Evolutionary conservation across 768 basidiomycete genomes (phyloP).

Genomic region (Gymnopilus dilepis): DNA sequence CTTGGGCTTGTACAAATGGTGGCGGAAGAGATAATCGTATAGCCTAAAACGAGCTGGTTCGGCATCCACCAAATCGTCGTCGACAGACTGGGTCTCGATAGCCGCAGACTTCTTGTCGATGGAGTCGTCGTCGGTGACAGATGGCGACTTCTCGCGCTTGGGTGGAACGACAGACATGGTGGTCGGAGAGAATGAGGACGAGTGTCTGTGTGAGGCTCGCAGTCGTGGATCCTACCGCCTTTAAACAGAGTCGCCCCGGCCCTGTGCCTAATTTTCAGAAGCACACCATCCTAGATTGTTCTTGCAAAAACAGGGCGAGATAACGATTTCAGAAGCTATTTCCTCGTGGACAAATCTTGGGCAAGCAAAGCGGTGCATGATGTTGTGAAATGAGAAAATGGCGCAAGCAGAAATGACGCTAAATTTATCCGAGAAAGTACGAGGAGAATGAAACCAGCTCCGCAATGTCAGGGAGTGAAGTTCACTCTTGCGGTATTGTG

Average conservation of each 20-base stretch:
- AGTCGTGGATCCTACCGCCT: background rate
- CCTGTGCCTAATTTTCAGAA: constrained; percentile 1
- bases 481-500: background rate
- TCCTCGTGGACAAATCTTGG: background rate
- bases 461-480: background rate
- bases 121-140: constrained; percentile 13
- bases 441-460: background rate
- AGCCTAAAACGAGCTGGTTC: constrained; percentile 43
- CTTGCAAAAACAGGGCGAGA: constrained; percentile 3
- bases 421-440: background rate
- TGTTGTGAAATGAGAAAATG: constrained; percentile 1
- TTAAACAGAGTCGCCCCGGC: background rate
- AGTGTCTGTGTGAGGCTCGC: background rate
- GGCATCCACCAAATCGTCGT: constrained; percentile 39
- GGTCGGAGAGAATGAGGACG: background rate
- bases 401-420: background rate
- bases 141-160: constrained; percentile 2
- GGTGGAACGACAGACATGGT: constrained; percentile 14
- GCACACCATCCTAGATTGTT: constrained; percentile 6
- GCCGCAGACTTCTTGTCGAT: constrained; percentile 17
- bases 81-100: constrained; percentile 24
- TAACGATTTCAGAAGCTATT: background rate
- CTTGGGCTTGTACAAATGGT: constrained; percentile 22
- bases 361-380: background rate
- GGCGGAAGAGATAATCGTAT: constrained; percentile 39